Base-by-base conservation (phyloP, 2,329 filamentous ascomycete genomes). In the Claviceps pazoutovae region DNA sequence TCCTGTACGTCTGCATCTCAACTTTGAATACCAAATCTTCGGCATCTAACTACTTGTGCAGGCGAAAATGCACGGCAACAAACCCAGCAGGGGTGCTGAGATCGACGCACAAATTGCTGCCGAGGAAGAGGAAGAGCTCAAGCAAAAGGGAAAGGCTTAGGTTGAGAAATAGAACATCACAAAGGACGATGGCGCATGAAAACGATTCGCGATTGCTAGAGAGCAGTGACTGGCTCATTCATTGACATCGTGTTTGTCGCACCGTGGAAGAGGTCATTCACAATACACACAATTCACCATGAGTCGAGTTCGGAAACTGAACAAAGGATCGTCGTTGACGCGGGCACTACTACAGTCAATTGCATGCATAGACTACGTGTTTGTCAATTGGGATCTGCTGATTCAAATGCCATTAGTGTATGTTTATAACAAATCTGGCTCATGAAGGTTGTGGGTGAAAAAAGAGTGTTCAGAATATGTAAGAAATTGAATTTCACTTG, bases 401-500 rank as follows among this genome's bases (percentile, higher is more conserved):
- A 30, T 6, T 19, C 8, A 14, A 34, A 8, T 19, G 26, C 16
- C 4, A 23, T 49, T 49, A 49, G 47, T 19, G 19, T 13, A 11
- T 11, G 13, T 16, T 6, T 7, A 2, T 19, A 2, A 46, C 11
- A 30, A 13, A 36, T 17, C 11, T 36, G 7, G 6, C 13, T 36
- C 13, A 16, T 21, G 2, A 16, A 37, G 2, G 2, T 26, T 21
- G 37, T 38, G 9, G 61, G 68, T 46, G 48, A 19, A 34, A 34
- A 23, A 53, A 45, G 45, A 44, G 45, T 52, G 54, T 57, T 95
- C 89, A 95, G 89, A 88, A 95, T 95, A 95, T 95, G 89, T 95
- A 95, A 95, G 89, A 91, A 50, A 81, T 66, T 83, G 72, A 89
- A 87, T 94, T 86, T 95, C 89, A 95, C 74, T 69, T 79, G 67